Percentiles rank a stretch among this genome's conserved stretches.
Conservation (phyloP, 106 monocot species). For the Acorus gramineus region DNA sequence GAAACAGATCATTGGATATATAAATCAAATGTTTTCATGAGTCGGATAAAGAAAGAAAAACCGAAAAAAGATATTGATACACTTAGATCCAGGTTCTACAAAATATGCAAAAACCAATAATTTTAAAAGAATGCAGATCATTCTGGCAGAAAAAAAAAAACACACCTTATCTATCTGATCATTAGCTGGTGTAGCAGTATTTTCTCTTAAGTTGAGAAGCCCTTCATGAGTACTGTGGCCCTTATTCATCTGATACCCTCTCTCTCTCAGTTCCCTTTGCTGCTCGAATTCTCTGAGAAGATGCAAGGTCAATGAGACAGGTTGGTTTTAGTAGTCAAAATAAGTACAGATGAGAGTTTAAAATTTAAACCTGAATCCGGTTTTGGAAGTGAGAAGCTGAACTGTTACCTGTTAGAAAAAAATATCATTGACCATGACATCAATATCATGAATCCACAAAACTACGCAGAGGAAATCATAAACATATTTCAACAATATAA, state of each 20-base stretch:
- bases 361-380: slow-evolving; percentile 87
- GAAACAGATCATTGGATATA: too few relatives aligned
- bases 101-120: neutral
- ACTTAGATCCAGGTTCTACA: too few relatives aligned
- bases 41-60: too few relatives aligned
- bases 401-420: slow-evolving; percentile 54
- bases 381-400: slow-evolving; percentile 93
- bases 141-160: neutral
- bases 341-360: neutral
- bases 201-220: slow-evolving; percentile 21
- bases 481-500: too few relatives aligned
- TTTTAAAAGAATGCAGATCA: neutral
- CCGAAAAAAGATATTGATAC: too few relatives aligned
- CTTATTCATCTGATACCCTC: slow-evolving; percentile 36
- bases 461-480: too few relatives aligned
- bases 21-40: too few relatives aligned
- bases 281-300: slow-evolving; percentile 93
- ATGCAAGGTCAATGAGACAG: neutral
- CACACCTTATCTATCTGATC: slow-evolving; percentile 38
- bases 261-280: slow-evolving; percentile 66
- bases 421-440: neutral
- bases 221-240: slow-evolving; percentile 31
- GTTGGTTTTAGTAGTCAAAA: too few relatives aligned
- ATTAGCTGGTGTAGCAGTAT: slow-evolving; percentile 15
- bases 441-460: slow-evolving; percentile 1